Evolutionary conservation across 176 grass and related monocot species (phyloP).

Genomic region (Ampelocalamus luodianensis): DNA sequence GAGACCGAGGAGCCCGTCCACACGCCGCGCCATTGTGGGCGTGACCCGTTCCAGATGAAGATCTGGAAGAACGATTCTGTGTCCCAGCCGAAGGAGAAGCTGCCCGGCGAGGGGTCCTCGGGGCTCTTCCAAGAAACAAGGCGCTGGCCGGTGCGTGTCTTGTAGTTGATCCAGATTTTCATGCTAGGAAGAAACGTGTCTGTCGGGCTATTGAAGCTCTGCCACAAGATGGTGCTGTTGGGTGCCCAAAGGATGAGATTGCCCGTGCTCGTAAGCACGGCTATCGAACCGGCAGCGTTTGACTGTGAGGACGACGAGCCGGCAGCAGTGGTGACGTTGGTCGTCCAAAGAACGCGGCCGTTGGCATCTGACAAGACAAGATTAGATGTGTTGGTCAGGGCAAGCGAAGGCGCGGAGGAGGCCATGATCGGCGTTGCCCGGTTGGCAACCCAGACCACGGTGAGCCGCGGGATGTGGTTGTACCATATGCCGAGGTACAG

Average conservation of each 20-base stretch:
- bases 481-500: too few relatives aligned
- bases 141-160: background rate
- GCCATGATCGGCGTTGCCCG: too few relatives aligned
- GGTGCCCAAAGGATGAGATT: conserved; percentile 10
- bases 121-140: conserved; percentile 37
- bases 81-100: conserved; percentile 24
- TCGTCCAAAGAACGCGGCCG: too few relatives aligned
- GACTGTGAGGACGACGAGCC: background rate
- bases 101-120: background rate
- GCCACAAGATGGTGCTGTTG: conserved; percentile 20
- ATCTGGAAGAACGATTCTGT: background rate
- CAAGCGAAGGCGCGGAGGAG: too few relatives aligned
- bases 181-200: conserved; percentile 33
- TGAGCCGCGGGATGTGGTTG: too few relatives aligned
- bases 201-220: conserved; percentile 42
- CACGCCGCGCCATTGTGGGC: conserved; percentile 12
- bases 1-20: conserved; percentile 49
- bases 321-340: too few relatives aligned
- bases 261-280: conserved; percentile 10
- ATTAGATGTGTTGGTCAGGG: too few relatives aligned
- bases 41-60: conserved; percentile 4
- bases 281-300: too few relatives aligned
- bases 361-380: too few relatives aligned
- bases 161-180: conserved; percentile 16
- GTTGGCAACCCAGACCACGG: too few relatives aligned